Evolutionary conservation across 257 asterid genomes (phyloP), one percentile per base, ranked within the genome.

Genomic region (Plantago elongata): DNA sequence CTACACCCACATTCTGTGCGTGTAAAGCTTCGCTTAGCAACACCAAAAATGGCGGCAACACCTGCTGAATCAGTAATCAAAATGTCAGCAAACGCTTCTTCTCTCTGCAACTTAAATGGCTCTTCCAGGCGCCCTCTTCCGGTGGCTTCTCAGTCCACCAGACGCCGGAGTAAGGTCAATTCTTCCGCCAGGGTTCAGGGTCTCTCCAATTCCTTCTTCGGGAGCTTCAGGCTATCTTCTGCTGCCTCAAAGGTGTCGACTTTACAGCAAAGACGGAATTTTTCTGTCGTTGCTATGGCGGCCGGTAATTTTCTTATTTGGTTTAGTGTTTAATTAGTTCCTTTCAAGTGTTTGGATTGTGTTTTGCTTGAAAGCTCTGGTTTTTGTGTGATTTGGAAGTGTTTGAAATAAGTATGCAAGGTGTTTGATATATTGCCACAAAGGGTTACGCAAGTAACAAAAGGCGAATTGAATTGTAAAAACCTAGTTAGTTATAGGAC

Each of bases 261-360:
- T 60, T 68, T 75, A 69, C 81, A 64, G 70, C 62, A 62, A 63
- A 70, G 63, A 51, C 68, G 71, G 64, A 74, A 57, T 54, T 74
- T 87, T 18, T 74, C 83, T 48, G 86, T 87, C 67, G 71, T 72
- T 49, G 90, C 95, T 62, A 85, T 89, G 96, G 88, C 93, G 52
- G 80, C 90, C 66, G 95, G 94, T 92, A 72, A 58, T 29, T 27
- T 55, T 61, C 15, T 40, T 52, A 9, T 7, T 12, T 17, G 13
- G 0, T 18, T 0, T 34, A 7, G 50, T 54, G 60, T 42, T 50
- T 46, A 9, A 9, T 34, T 11, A 29, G 9, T n/a, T 55, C n/a
- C 30, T 38, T 71, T 29, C 44, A 15, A n/a, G 37, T n/a, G 45
- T 43, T 46, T 61, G 40, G 27, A 37, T 63, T 13, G 27, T 15